Percentiles rank a stretch among this genome's conserved stretches.
Conservation (phyloP, 768 basidiomycete genomes). For the Mycena maculata region DNA sequence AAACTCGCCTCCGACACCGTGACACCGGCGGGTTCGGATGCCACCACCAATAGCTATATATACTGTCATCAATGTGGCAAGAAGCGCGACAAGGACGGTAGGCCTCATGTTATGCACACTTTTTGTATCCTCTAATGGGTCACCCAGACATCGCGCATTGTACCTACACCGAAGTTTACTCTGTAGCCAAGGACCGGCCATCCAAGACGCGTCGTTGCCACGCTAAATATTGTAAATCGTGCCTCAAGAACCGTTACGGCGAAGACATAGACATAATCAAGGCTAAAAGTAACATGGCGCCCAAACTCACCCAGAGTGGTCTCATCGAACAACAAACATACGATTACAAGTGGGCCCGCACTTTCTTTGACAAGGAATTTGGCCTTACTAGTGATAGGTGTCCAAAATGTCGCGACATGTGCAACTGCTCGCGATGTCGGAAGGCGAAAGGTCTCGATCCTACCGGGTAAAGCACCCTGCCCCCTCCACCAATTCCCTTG, state of each 20-base stretch:
- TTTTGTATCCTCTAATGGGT: conserved; percentile 6
- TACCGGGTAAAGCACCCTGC: conserved; percentile 60
- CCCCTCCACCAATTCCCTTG: conserved; percentile 2
- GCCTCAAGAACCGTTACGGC: conserved; percentile 77
- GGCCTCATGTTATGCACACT: conserved; percentile 21
- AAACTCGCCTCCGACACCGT: conserved; percentile 33
- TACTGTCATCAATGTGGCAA: conserved; percentile 81
- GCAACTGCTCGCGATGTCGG: conserved; percentile 76
- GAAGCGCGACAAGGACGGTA: conserved; percentile 62
- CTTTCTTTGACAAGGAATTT: neutral
- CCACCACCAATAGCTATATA: conserved; percentile 46
- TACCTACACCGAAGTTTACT: conserved; percentile 42
- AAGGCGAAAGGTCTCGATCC: conserved; percentile 71
- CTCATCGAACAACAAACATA: conserved; percentile 49
- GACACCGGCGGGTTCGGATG: conserved; percentile 30
- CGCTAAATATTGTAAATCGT: conserved; percentile 71
- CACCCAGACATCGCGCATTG: conserved; percentile 50
- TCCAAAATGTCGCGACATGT: conserved; percentile 72
- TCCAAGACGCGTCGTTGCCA: conserved; percentile 58
- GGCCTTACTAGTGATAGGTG: conserved; percentile 59
- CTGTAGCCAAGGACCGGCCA: conserved; percentile 35
- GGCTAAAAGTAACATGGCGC: conserved; percentile 35
- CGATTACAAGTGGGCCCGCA: conserved; percentile 61
- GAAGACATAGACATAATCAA: conserved; percentile 60
- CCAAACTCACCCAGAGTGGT: conserved; percentile 25